phyloP scores from a whole-genome alignment of 257 asterid genomes.

The Solanum ossicruentum region DNA sequence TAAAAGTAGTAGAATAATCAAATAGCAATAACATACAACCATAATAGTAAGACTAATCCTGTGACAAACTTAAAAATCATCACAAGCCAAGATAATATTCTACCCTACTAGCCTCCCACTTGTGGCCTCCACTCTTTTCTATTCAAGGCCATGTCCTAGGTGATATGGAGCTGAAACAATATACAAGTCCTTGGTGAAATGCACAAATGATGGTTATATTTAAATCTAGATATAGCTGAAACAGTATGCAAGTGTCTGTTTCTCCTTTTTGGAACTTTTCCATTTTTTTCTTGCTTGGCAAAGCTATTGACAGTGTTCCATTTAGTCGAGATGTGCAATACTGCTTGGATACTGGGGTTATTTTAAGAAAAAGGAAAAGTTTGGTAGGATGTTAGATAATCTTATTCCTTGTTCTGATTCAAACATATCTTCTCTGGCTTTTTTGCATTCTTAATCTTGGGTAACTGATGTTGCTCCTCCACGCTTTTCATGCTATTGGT shows the following conservation, averaged over 20 bases:
- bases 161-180: no score
- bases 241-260: neutral
- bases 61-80: no score
- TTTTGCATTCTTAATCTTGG: neutral
- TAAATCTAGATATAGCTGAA: neutral
- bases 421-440: neutral
- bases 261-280: neutral
- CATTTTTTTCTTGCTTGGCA: neutral
- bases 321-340: neutral
- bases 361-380: neutral
- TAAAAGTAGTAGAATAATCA: no score
- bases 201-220: neutral
- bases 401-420: neutral
- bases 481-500: neutral
- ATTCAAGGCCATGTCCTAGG: no score
- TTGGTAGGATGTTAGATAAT: neutral
- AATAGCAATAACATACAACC: no score
- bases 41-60: no score
- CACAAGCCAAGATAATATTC: no score
- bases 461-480: neutral
- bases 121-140: no score
- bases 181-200: neutral
- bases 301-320: neutral
- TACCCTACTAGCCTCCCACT: no score
- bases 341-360: neutral